Evolutionary conservation across 805 yeast genomes (phyloP).

Genomic region (Maudiozyma bulderi): DNA sequence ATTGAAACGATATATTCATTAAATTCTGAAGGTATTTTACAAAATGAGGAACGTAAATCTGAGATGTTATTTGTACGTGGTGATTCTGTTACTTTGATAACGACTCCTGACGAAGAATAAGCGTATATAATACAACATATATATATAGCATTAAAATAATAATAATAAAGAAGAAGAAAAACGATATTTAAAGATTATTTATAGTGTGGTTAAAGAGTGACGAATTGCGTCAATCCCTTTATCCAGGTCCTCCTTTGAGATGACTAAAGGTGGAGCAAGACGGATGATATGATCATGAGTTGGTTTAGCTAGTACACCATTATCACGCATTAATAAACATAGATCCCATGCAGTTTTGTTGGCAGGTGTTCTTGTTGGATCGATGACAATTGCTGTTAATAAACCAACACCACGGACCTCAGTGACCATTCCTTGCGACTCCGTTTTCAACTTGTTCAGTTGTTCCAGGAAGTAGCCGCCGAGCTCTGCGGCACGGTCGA

Average conservation of each 20-base stretch:
- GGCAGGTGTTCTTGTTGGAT: constrained; percentile 72
- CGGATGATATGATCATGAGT: constrained; percentile 94
- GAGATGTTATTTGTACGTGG: constrained; percentile 96
- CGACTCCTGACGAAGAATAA: constrained; percentile 33
- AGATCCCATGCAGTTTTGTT: constrained; percentile 87
- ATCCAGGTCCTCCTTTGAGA: constrained; percentile 73
- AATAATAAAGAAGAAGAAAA: background rate
- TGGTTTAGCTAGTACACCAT: constrained; percentile 91
- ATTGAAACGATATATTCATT: constrained; percentile 65
- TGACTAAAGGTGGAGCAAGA: constrained; percentile 92
- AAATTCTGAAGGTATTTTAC: constrained; percentile 32
- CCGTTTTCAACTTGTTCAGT: constrained; percentile 42
- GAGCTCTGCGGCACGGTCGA: constrained; percentile 60
- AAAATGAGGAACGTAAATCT: constrained; percentile 44
- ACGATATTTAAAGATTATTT: background rate
- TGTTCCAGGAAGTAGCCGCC: constrained; percentile 63
- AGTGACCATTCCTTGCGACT: constrained; percentile 45
- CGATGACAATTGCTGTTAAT: constrained; percentile 84
- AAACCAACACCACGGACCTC: constrained; percentile 79
- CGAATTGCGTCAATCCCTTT: constrained; percentile 73
- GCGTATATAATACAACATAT: background rate
- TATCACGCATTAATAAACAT: constrained; percentile 77
- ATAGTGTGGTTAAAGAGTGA: constrained; percentile 13
- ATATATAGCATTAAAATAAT: background rate
- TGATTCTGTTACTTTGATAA: constrained; percentile 85